These are phyloP conservation scores for Saxophila tyrrhenica DNA, from an alignment of 495 filamentous ascomycete genomes.

Conservation along the genomic window DNA sequence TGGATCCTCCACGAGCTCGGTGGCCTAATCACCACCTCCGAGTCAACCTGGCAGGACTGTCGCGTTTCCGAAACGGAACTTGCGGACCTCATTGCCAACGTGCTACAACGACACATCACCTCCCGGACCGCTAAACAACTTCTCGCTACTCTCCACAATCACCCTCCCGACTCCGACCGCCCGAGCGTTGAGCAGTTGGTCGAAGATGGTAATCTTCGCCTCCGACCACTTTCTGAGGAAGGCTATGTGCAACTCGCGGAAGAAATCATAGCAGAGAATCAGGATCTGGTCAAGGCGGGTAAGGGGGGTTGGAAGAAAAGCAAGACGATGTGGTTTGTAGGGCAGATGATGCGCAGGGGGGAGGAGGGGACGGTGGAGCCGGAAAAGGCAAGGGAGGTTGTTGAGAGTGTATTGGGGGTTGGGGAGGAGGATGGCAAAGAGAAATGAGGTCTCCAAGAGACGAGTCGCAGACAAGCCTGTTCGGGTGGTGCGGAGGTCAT, in stretches of 20 bases:
- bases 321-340: slow-evolving; percentile 80
- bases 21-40: slow-evolving; percentile 49
- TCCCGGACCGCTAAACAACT: slow-evolving; percentile 56
- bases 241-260: slow-evolving; percentile 50
- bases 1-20: slow-evolving; percentile 76
- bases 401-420: slow-evolving; percentile 31
- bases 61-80: slow-evolving; percentile 50
- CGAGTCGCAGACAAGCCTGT: neutral
- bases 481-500: no score
- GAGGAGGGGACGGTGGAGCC: slow-evolving; percentile 71
- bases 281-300: slow-evolving; percentile 57
- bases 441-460: no score
- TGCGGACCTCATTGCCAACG: slow-evolving; percentile 52
- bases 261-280: slow-evolving; percentile 41
- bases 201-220: slow-evolving; percentile 51
- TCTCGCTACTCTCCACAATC: slow-evolving; percentile 47
- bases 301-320: slow-evolving; percentile 50
- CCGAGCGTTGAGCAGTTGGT: slow-evolving; percentile 47
- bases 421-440: no score
- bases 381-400: slow-evolving; percentile 51
- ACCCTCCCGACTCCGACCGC: slow-evolving; percentile 26
- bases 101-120: slow-evolving; percentile 59
- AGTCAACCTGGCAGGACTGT: slow-evolving; percentile 42
- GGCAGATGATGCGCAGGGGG: slow-evolving; percentile 74
- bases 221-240: slow-evolving; percentile 46